A percentile compares a stretch with the other conserved stretches of the same genome.
Evolutionary conservation across 2,329 filamentous ascomycete species (phyloP).

Genomic region (Ceratocystis albifundus): DNA sequence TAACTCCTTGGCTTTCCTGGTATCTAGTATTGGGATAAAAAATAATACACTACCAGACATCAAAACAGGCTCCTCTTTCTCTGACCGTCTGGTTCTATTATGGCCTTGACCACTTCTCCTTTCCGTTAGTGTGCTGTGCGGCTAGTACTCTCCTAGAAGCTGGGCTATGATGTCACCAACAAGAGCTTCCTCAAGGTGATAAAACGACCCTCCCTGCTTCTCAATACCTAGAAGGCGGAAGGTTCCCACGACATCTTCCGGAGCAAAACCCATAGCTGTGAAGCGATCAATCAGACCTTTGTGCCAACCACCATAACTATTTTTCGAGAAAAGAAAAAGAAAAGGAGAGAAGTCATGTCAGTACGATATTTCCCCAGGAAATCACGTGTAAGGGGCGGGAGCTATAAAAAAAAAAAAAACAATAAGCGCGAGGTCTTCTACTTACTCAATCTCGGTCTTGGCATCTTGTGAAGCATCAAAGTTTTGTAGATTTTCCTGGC

Average conservation of each 20-base stretch:
- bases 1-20: background rate
- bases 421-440: background rate
- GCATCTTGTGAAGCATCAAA: background rate
- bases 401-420: background rate
- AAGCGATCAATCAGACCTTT: conserved; percentile 73
- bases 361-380: background rate
- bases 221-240: conserved; percentile 76
- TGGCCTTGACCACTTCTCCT: background rate
- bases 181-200: conserved; percentile 77
- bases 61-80: background rate
- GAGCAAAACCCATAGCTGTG: conserved; percentile 79
- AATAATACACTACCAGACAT: conserved; percentile 5
- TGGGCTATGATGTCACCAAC: conserved; percentile 82
- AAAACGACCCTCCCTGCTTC: conserved; percentile 63
- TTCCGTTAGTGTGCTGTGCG: background rate
- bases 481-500: conserved; percentile 30
- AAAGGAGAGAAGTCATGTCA: background rate
- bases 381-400: too few relatives aligned
- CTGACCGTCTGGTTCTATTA: background rate
- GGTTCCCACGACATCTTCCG: conserved; percentile 71
- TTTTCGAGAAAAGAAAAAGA: background rate
- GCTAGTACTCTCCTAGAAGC: conserved; percentile 64
- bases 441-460: conserved; percentile 25
- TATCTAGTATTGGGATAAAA: background rate
- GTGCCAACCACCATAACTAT: conserved; percentile 78